These are phyloP conservation scores for Hymenoscyphus repandus DNA, from an alignment of 2,329 filamentous ascomycete species.

Conservation along the genomic window DNA sequence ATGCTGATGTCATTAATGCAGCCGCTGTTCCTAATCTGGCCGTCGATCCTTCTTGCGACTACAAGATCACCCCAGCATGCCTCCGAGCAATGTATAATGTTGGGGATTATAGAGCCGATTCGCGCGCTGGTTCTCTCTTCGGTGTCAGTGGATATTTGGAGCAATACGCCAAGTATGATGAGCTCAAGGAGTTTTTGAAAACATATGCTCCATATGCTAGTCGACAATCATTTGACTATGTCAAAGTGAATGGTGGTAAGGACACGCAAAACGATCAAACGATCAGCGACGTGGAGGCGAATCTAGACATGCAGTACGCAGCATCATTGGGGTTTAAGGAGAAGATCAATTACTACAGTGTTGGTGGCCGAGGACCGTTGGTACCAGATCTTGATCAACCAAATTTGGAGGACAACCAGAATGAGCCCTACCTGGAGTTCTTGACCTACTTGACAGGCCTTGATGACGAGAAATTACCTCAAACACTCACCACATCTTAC, in stretches of 20 bases:
- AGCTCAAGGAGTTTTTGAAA: conserved; percentile 17
- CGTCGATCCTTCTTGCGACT: conserved; percentile 23
- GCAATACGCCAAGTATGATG: conserved; percentile 20
- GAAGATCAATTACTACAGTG: conserved; percentile 48
- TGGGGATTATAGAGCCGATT: conserved; percentile 43
- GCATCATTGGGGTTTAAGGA: conserved; percentile 46
- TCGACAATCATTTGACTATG: conserved; percentile 25
- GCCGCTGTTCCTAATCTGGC: conserved; percentile 22
- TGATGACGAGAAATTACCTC: conserved; percentile 44
- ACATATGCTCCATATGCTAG: conserved; percentile 18
- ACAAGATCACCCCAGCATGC: conserved; percentile 31
- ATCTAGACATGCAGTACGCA: conserved; percentile 47
- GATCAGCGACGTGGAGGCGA: conserved; percentile 44
- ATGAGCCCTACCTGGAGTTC: conserved; percentile 63
- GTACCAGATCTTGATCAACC: conserved; percentile 39
- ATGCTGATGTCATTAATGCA: neutral
- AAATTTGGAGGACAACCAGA: conserved; percentile 47
- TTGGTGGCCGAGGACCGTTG: conserved; percentile 43
- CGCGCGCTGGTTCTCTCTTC: conserved; percentile 47
- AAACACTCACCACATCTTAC: conserved; percentile 61
- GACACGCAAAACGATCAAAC: conserved; percentile 33
- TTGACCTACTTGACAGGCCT: conserved; percentile 51
- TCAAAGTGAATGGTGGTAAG: conserved; percentile 31
- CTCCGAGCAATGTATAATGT: conserved; percentile 32
- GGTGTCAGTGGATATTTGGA: conserved; percentile 50